These are phyloP conservation scores for Pichia terricola DNA, from an alignment of 1,139 yeast species.

Conservation along the genomic window DNA sequence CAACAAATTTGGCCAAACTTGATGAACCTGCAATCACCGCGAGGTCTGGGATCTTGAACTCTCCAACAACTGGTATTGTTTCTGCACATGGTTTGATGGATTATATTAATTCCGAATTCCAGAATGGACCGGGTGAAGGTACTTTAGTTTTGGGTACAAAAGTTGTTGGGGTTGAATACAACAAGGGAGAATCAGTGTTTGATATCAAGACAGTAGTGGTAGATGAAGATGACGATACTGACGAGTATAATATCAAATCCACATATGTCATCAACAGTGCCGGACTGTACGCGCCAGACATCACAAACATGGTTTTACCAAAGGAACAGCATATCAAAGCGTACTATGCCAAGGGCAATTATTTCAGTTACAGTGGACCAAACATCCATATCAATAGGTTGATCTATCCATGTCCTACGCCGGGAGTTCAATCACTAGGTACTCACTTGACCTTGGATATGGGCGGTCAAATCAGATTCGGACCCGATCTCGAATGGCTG, in stretches of 20 bases:
- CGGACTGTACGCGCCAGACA: slow-evolving; percentile 61
- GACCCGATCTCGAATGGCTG: slow-evolving; percentile 87
- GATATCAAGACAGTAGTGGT: slow-evolving; percentile 20
- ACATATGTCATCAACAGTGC: slow-evolving; percentile 66
- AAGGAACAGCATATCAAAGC: slow-evolving; percentile 38
- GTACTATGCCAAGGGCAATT: slow-evolving; percentile 77
- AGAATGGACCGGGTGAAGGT: slow-evolving; percentile 48
- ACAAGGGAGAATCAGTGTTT: slow-evolving; percentile 21
- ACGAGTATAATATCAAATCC: slow-evolving; percentile 38
- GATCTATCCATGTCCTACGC: slow-evolving; percentile 63
- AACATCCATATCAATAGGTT: slow-evolving; percentile 35
- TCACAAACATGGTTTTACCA: slow-evolving; percentile 66
- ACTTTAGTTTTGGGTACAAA: slow-evolving; percentile 51
- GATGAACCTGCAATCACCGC: slow-evolving; percentile 65
- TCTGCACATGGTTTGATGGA: slow-evolving; percentile 70
- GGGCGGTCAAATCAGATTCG: slow-evolving; percentile 73
- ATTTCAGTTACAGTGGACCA: slow-evolving; percentile 44
- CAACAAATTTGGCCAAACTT: slow-evolving; percentile 32
- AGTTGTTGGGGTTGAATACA: slow-evolving; percentile 36
- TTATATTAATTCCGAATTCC: slow-evolving; percentile 46
- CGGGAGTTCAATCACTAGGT: slow-evolving; percentile 68
- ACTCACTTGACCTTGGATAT: slow-evolving; percentile 80
- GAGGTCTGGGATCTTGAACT: slow-evolving; percentile 48
- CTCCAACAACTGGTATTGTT: slow-evolving; percentile 83
- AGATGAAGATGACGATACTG: slow-evolving; percentile 10